These are phyloP conservation scores for Cyberlindnera bimundalis DNA, from an alignment of 805 yeast species.

Conservation along the genomic window DNA sequence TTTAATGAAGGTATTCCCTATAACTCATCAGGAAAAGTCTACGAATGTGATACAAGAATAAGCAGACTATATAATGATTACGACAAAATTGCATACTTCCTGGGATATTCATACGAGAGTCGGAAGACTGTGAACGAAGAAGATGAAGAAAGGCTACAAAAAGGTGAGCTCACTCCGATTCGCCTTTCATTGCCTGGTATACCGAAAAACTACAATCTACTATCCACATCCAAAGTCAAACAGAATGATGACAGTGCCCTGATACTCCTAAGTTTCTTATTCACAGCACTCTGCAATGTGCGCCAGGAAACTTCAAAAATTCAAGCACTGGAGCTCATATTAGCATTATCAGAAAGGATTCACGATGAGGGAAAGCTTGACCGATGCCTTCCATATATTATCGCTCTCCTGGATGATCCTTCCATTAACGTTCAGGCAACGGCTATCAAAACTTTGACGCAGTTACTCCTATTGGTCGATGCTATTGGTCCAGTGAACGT, in stretches of 20 bases:
- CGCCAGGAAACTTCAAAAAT: slow-evolving; percentile 56
- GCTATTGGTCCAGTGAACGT: slow-evolving; percentile 72
- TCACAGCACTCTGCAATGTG: slow-evolving; percentile 59
- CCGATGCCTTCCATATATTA: slow-evolving; percentile 76
- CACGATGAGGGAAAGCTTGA: slow-evolving; percentile 85
- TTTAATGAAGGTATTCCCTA: slow-evolving; percentile 28
- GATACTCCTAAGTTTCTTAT: slow-evolving; percentile 53
- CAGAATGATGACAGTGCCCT: slow-evolving; percentile 47
- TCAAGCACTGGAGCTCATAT: slow-evolving; percentile 70
- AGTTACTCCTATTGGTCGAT: slow-evolving; percentile 60
- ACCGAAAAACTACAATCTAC: slow-evolving; percentile 42
- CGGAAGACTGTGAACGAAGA: not conserved
- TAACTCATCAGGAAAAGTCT: slow-evolving; percentile 29
- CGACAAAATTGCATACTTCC: slow-evolving; percentile 42
- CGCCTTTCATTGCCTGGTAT: slow-evolving; percentile 51
- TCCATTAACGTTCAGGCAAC: slow-evolving; percentile 62
- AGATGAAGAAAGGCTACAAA: slow-evolving; percentile 8
- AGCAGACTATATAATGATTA: slow-evolving; percentile 57
- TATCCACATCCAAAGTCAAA: slow-evolving; percentile 31
- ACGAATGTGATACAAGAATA: slow-evolving; percentile 54
- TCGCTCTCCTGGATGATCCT: slow-evolving; percentile 67
- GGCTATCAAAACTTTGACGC: slow-evolving; percentile 64
- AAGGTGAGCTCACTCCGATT: slow-evolving; percentile 31
- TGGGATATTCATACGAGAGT: slow-evolving; percentile 34
- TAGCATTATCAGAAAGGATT: slow-evolving; percentile 71